These are phyloP conservation scores for Bjerkandera adusta DNA, from an alignment of 1,284 basidiomycete species.

Conservation along the genomic window DNA sequence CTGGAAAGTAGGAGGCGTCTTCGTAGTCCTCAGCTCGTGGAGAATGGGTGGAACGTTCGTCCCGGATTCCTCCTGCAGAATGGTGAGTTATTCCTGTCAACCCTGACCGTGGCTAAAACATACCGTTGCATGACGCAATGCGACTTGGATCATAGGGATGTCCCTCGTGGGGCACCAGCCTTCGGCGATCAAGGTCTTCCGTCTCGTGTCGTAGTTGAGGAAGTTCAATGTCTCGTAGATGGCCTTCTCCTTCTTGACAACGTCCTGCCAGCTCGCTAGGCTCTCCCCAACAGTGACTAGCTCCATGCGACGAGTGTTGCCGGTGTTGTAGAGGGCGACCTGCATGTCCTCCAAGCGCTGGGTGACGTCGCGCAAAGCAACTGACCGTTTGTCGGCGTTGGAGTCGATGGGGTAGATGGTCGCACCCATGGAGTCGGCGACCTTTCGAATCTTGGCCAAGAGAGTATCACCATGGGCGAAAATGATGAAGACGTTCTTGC, in stretches of 20 bases:
- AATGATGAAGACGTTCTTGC: constrained; percentile 99
- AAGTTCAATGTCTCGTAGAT: constrained; percentile 94
- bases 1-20: constrained; percentile 94
- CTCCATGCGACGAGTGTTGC: constrained; percentile 83
- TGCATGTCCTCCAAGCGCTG: constrained; percentile 92
- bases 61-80: constrained; percentile 82
- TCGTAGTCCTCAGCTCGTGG: constrained; percentile 87
- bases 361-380: constrained; percentile 88
- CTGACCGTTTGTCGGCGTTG: constrained; percentile 88
- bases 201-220: constrained; percentile 90
- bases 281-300: constrained; percentile 86
- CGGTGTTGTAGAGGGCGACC: constrained; percentile 88
- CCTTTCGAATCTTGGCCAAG: constrained; percentile 96
- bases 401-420: constrained; percentile 96
- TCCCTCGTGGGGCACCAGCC: constrained; percentile 97
- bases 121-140: constrained; percentile 90
- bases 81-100: neutral
- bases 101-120: constrained; percentile 24
- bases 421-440: constrained; percentile 97
- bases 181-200: constrained; percentile 96
- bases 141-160: constrained; percentile 84
- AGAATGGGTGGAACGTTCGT: constrained; percentile 92
- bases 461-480: constrained; percentile 96
- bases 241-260: constrained; percentile 93
- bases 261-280: constrained; percentile 90